Conservation (phyloP, 306 rosid species). For the Leucaena leucocephala region DNA sequence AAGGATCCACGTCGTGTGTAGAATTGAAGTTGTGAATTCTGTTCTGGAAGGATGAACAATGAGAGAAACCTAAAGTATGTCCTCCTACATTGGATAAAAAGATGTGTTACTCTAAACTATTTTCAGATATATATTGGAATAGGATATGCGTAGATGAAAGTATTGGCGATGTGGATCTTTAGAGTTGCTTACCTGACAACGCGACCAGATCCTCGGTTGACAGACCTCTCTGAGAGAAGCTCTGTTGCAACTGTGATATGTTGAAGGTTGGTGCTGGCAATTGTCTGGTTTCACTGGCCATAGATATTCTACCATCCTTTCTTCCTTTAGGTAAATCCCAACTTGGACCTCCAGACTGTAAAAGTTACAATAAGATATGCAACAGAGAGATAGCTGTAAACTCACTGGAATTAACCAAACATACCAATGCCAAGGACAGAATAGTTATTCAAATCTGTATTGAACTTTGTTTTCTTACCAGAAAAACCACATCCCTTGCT, state of each 20-base stretch:
- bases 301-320: conserved; percentile 81
- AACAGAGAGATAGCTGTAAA: conserved; percentile 7
- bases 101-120: conserved; percentile 14
- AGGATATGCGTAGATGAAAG: conserved; percentile 5
- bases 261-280: conserved; percentile 81
- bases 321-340: conserved; percentile 92
- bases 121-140: conserved; percentile 14
- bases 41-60: conserved; percentile 80
- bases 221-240: conserved; percentile 79
- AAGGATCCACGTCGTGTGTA: conserved; percentile 65
- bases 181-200: conserved; percentile 70
- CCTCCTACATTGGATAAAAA: conserved; percentile 62
- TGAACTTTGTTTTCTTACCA: conserved; percentile 42
- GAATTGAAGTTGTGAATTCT: conserved; percentile 68
- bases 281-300: conserved; percentile 69
- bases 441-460: conserved; percentile 19
- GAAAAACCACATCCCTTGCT: conserved; percentile 63
- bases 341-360: conserved; percentile 83
- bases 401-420: background rate
- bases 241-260: conserved; percentile 72
- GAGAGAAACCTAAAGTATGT: conserved; percentile 89
- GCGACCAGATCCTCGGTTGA: conserved; percentile 68
- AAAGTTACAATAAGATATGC: conserved; percentile 5
- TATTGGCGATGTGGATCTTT: conserved; percentile 15
- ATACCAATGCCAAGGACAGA: conserved; percentile 4